Evolutionary conservation across 257 asterid species (phyloP), one percentile per base, ranked within the genome.

Genomic region (Solanum chaucha): DNA sequence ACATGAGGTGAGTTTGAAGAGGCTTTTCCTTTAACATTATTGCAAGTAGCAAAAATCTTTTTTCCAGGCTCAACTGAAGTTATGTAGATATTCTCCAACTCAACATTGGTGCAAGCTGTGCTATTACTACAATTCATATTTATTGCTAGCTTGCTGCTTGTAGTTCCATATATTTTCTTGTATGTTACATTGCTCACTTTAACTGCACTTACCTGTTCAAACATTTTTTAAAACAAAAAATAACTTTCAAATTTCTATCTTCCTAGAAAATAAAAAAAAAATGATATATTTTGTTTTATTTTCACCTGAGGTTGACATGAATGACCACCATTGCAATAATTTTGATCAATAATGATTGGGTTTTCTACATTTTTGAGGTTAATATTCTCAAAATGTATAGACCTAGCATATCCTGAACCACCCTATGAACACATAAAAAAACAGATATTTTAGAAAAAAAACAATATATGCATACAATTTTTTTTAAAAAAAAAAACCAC

Each of bases 281-380:
- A 34, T 3, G 32, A 36, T 19, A 20, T 6, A 20, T 36, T 34
- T 34, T 26, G 14, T 6, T 65, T 26, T 40, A 5, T 34, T 67
- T 72, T 68, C 17, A 85, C 90, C 83, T 80, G 46, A 51, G 74
- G 86, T 55, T 34, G n/a, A 38, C 88, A 88, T 10, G 65, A 38
- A 15, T 64, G 81, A 61, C 41, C 84, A 9, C 87, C 72, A 38
- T 65, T 58, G 84, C 90, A 88, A 38, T 88, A 88, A 17, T 80
- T 68, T 26, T 88, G 88, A 71, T 88, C 90, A 30, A 88, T 88
- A 8, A 80, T 67, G 30, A 88, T 82, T 22, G 90, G 90, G 22
- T 86, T 88, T 58, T 86, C 26, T 15, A 86, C 90, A 19, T 81
- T 32, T 36, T 32, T 36, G 22, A 88, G 38, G 26, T 32, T 81